Percentiles rank a stretch among this genome's conserved stretches.
Evolutionary conservation across 192 early-diverging fungal genomes (phyloP).

Genomic region (Borealophlyctis nickersoniae): DNA sequence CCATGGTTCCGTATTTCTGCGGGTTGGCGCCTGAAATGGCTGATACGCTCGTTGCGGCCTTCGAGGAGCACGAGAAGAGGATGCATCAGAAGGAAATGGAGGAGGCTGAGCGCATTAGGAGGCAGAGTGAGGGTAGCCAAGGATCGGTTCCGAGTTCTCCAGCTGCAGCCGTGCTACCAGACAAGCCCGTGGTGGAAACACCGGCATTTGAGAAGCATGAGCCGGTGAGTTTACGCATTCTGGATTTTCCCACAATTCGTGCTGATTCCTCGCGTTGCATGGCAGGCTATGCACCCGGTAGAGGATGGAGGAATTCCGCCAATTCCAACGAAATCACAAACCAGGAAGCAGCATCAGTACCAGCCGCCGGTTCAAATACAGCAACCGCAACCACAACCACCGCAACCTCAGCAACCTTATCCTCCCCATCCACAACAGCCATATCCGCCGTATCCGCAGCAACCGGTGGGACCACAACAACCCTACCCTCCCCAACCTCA

Average conservation of each 20-base stretch:
- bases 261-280: too few relatives aligned
- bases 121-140: slow-evolving; percentile 9
- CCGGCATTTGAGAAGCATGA: too few relatives aligned
- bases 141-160: background rate
- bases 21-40: slow-evolving; percentile 40
- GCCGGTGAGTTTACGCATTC: too few relatives aligned
- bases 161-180: background rate
- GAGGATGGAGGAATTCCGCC: too few relatives aligned
- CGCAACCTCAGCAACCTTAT: background rate
- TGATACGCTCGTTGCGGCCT: slow-evolving; percentile 40
- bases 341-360: too few relatives aligned
- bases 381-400: background rate
- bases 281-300: too few relatives aligned
- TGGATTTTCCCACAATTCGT: too few relatives aligned
- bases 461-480: background rate
- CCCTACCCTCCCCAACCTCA: background rate
- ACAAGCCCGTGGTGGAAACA: too few relatives aligned
- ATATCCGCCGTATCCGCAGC: background rate
- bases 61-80: slow-evolving; percentile 41
- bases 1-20: slow-evolving; percentile 47
- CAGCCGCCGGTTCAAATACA: background rate
- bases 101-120: slow-evolving; percentile 36
- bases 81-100: slow-evolving; percentile 40
- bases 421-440: background rate
- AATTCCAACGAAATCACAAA: too few relatives aligned